phyloP scores from a whole-genome alignment of 1,284 basidiomycete genomes.

The Erythrobasidium hasegawianum region DNA sequence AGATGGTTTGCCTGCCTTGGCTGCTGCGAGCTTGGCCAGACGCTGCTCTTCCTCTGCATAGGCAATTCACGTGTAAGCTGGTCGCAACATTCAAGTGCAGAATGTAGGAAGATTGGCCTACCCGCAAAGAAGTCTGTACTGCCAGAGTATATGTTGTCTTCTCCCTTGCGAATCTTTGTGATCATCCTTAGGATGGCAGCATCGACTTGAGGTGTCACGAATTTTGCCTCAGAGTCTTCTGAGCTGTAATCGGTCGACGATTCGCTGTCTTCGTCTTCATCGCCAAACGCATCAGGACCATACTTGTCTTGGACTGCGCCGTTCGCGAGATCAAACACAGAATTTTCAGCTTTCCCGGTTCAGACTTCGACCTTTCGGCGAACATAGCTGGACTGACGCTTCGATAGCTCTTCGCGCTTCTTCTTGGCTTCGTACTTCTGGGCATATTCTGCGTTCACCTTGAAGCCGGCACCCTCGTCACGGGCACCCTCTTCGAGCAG shows the following conservation, averaged over 20 bases:
- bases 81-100: no score
- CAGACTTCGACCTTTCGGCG: not conserved
- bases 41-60: constrained; percentile 46
- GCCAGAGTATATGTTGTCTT: constrained; percentile 76
- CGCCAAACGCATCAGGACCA: constrained; percentile 61
- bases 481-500: constrained; percentile 5
- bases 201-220: constrained; percentile 89
- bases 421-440: constrained; percentile 76
- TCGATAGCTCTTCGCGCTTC: constrained; percentile 73
- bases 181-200: constrained; percentile 91
- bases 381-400: constrained; percentile 55
- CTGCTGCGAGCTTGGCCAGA: constrained; percentile 45
- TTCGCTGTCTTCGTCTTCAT: constrained; percentile 54
- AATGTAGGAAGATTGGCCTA: no score
- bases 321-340: constrained; percentile 9
- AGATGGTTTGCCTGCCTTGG: constrained; percentile 32
- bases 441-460: constrained; percentile 75
- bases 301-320: constrained; percentile 75
- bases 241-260: constrained; percentile 58
- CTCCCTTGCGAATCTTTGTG: constrained; percentile 74
- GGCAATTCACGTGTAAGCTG: not conserved
- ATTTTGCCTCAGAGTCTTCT: constrained; percentile 88
- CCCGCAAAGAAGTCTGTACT: constrained; percentile 38
- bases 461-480: constrained; percentile 50
- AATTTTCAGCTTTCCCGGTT: constrained; percentile 22